Conservation (phyloP, 108 stramenopile species). For the Discostella stelligeroides region DNA sequence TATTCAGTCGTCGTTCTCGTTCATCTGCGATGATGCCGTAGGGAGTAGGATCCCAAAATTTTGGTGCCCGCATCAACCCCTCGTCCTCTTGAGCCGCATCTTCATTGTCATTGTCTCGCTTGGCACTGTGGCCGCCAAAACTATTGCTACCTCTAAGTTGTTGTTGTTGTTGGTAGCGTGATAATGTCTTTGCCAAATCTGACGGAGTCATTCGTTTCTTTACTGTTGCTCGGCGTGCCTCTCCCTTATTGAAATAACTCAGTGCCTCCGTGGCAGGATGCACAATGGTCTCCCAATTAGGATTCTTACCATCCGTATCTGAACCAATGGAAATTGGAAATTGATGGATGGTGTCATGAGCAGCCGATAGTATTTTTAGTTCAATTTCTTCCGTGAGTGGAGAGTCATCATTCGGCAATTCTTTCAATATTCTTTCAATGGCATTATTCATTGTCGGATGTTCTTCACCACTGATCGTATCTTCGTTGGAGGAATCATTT, state of each 20-base stretch:
- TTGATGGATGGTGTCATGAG: slow-evolving; percentile 21
- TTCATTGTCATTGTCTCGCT: not conserved
- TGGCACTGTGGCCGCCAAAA: not conserved
- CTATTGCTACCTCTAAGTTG: not conserved
- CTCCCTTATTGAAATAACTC: slow-evolving; percentile 14
- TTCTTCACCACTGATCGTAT: too few species aligned
- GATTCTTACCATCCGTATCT: slow-evolving; percentile 13
- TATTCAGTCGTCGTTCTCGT: slow-evolving; percentile 18
- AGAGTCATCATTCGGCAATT: not conserved
- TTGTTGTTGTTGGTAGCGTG: slow-evolving; percentile 20
- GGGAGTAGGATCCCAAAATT: slow-evolving; percentile 46
- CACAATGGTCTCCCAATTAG: slow-evolving; percentile 41
- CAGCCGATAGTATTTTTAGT: slow-evolving; percentile 11
- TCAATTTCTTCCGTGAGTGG: slow-evolving; percentile 18
- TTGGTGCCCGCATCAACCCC: slow-evolving; percentile 50
- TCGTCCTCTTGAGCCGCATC: not conserved
- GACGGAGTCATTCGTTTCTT: slow-evolving; percentile 1
- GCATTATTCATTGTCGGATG: too few species aligned
- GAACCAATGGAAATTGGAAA: slow-evolving; percentile 41
- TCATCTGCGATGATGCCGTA: slow-evolving; percentile 38
- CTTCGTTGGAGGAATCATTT: too few species aligned
- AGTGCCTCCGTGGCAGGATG: slow-evolving; percentile 45
- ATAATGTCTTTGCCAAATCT: slow-evolving; percentile 20
- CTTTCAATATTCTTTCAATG: not conserved
- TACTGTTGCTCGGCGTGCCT: not conserved